These are phyloP conservation scores for Spathaspora arborariae DNA, from an alignment of 805 yeast genomes.

Conservation along the genomic window DNA sequence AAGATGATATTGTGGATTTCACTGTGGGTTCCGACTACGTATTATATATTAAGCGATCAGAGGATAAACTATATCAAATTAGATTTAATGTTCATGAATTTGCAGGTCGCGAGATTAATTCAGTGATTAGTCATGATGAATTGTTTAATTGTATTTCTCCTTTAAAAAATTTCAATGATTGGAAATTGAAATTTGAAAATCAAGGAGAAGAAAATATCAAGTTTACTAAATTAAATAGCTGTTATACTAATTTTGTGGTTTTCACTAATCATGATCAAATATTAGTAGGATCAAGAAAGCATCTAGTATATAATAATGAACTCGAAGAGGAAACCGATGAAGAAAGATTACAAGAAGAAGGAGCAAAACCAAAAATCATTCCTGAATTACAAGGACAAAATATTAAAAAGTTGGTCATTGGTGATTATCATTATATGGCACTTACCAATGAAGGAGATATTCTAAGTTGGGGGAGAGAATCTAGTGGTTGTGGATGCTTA, in stretches of 20 bases:
- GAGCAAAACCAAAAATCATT: conserved; percentile 2
- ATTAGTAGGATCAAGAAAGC: conserved; percentile 29
- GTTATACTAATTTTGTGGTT: conserved; percentile 50
- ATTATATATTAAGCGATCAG: conserved; percentile 41
- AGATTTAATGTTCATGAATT: conserved; percentile 21
- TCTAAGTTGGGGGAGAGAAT: conserved; percentile 67
- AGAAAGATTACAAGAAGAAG: conserved; percentile 11
- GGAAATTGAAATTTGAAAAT: conserved; percentile 21
- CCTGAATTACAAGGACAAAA: conserved; percentile 9
- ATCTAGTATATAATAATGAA: conserved; percentile 9
- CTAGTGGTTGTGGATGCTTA: conserved; percentile 61
- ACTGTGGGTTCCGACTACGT: conserved; percentile 51
- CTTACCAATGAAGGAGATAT: conserved; percentile 55
- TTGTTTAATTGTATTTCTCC: neutral
- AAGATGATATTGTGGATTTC: conserved; percentile 46
- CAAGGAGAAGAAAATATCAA: conserved; percentile 19
- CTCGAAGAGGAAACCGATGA: neutral
- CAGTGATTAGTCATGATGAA: conserved; percentile 1
- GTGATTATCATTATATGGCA: conserved; percentile 70
- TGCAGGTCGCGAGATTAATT: conserved; percentile 8
- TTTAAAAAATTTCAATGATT: conserved; percentile 14
- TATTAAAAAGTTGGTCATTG: conserved; percentile 57
- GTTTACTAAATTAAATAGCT: conserved; percentile 52
- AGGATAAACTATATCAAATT: conserved; percentile 39
- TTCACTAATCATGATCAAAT: conserved; percentile 51